A percentile compares a stretch with the other conserved stretches of the same genome.
Conservation (phyloP, 257 asterid genomes). For the Plantago elongata region DNA sequence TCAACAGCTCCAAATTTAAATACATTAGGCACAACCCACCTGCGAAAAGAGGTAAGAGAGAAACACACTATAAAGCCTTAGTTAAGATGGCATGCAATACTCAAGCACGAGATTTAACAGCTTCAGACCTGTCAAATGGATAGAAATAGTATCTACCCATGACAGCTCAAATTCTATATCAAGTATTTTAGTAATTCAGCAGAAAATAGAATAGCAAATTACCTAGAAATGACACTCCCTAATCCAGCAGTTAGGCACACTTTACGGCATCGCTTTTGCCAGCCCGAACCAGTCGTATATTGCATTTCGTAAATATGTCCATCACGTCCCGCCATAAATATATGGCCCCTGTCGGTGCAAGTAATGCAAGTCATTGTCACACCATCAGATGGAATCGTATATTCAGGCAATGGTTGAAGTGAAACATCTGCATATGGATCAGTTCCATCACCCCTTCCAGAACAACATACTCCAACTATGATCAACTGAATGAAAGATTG, state of each 20-base stretch:
- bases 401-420: conserved; percentile 87
- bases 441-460: conserved; percentile 76
- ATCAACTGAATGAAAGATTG: conserved; percentile 56
- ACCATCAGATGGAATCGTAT: conserved; percentile 88
- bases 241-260: conserved; percentile 84
- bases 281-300: conserved; percentile 88
- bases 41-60: conserved; percentile 22
- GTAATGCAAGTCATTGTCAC: conserved; percentile 96
- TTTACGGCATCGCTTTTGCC: conserved; percentile 92
- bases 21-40: conserved; percentile 98
- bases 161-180: too few relatives aligned
- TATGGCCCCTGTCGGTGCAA: conserved; percentile 78
- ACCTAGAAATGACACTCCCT: conserved; percentile 92
- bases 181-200: too few relatives aligned
- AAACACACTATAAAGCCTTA: conserved; percentile 16
- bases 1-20: conserved; percentile 94
- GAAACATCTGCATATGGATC: conserved; percentile 89
- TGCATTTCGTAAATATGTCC: conserved; percentile 91
- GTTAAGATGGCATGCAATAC: conserved; percentile 15
- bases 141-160: too few relatives aligned
- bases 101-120: not conserved
- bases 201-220: conserved; percentile 7
- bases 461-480: conserved; percentile 95
- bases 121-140: not conserved
- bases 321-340: conserved; percentile 94